A percentile compares a stretch with the other conserved stretches of the same genome.
phyloP scores from a whole-genome alignment of 2,329 filamentous ascomycete genomes.

The Dothidotthia symphoricarpi region DNA sequence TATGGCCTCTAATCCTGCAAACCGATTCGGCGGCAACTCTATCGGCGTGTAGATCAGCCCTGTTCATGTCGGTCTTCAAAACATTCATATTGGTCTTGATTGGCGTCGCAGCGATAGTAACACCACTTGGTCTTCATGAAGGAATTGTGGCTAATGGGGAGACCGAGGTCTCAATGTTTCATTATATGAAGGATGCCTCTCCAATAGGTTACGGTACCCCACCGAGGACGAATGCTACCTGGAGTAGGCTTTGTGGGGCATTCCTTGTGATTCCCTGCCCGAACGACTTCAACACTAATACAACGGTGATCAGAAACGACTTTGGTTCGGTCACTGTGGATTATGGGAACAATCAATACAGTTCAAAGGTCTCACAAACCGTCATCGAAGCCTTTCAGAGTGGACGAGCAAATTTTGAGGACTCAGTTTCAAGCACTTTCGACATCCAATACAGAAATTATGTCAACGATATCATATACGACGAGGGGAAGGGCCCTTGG shows the following conservation, averaged over 20 bases:
- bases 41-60: conserved; percentile 30
- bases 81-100: conserved; percentile 30
- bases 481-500: conserved; percentile 1
- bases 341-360: conserved; percentile 22
- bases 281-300: conserved; percentile 12
- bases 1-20: conserved; percentile 45
- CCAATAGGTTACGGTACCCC: conserved; percentile 45
- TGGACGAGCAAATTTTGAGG: conserved; percentile 26
- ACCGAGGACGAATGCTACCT: conserved; percentile 31
- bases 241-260: conserved; percentile 36
- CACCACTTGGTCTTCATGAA: conserved; percentile 50
- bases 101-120: conserved; percentile 47
- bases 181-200: conserved; percentile 41
- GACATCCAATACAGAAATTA: conserved; percentile 44
- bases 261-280: conserved; percentile 21
- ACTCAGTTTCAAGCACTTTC: conserved; percentile 45
- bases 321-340: conserved; percentile 4
- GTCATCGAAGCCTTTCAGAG: conserved; percentile 43
- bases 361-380: conserved; percentile 37
- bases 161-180: conserved; percentile 29
- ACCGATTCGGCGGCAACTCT: conserved; percentile 38
- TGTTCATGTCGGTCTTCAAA: conserved; percentile 17
- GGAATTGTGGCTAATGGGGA: conserved; percentile 25
- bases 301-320: conserved; percentile 1
- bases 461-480: conserved; percentile 1